phyloP scores from a whole-genome alignment of 2,329 filamentous ascomycete species.

The Aspergillus fumigatus region DNA sequence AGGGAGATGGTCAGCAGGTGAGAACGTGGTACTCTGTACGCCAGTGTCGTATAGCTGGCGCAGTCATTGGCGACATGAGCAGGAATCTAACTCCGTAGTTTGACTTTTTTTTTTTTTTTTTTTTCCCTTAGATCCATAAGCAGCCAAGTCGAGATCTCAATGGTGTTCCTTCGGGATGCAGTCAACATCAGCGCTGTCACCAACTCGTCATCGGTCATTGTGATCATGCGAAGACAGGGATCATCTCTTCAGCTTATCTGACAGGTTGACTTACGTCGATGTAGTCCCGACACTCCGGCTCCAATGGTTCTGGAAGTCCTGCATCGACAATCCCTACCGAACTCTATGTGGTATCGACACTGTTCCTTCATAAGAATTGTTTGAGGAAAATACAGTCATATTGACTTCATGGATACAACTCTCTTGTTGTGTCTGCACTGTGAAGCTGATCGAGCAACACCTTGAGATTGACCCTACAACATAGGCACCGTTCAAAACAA shows the following conservation, averaged over 20 bases:
- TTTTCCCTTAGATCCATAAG: background rate
- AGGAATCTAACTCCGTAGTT: too few relatives aligned
- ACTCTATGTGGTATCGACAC: background rate
- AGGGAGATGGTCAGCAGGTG: background rate
- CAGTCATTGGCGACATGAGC: background rate
- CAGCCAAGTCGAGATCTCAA: background rate
- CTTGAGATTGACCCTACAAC: background rate
- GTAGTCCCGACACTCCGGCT: background rate
- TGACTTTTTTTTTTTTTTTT: background rate
- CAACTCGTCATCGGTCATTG: background rate
- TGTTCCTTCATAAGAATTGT: background rate
- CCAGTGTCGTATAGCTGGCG: background rate
- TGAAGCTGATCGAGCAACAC: background rate
- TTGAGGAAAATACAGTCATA: background rate
- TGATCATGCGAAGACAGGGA: background rate
- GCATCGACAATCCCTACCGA: background rate
- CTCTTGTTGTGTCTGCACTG: background rate
- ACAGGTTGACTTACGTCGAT: background rate
- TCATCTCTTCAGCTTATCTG: background rate
- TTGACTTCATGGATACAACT: background rate
- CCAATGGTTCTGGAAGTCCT: background rate
- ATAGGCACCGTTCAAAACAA: background rate
- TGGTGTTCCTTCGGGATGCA: background rate
- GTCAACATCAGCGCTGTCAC: background rate
- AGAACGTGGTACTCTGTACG: background rate